phyloP scores from a whole-genome alignment of 352 stramenopile species.

The Pythium apleroticum region DNA sequence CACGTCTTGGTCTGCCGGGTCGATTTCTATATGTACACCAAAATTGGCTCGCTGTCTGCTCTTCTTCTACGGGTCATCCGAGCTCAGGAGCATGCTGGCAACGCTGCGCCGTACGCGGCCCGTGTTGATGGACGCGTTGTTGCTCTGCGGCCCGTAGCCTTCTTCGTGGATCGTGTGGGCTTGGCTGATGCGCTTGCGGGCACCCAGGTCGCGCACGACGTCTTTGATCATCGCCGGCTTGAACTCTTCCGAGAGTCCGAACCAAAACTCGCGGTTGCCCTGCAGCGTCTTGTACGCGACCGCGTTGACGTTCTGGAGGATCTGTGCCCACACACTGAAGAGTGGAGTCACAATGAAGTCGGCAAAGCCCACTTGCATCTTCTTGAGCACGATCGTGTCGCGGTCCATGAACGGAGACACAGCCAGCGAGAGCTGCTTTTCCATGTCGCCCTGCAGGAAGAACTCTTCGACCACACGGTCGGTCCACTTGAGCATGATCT shows the following conservation, averaged over 20 bases:
- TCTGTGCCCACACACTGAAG: conserved; percentile 86
- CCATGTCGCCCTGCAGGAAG: conserved; percentile 94
- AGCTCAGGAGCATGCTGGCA: conserved; percentile 43
- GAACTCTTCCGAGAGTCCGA: conserved; percentile 73
- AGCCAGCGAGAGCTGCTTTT: conserved; percentile 88
- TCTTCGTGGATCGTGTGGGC: conserved; percentile 5
- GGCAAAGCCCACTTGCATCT: conserved; percentile 94
- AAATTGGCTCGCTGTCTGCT: conserved; percentile 6
- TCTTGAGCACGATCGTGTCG: conserved; percentile 89
- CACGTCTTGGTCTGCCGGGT: not conserved
- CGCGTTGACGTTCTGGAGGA: conserved; percentile 65
- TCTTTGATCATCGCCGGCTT: conserved; percentile 87
- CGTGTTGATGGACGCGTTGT: conserved; percentile 28
- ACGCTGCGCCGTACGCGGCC: conserved; percentile 40
- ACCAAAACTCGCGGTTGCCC: conserved; percentile 84
- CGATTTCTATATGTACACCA: conserved; percentile 23
- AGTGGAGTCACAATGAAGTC: conserved; percentile 92
- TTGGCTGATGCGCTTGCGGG: conserved; percentile 40
- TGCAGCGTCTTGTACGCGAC: conserved; percentile 69
- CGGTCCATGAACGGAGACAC: conserved; percentile 94
- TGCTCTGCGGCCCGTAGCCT: conserved; percentile 1
- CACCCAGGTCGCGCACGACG: conserved; percentile 52
- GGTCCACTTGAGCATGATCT: conserved; percentile 91
- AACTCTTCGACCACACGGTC: conserved; percentile 95
- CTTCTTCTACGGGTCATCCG: conserved; percentile 38